Evolutionary conservation across 2,329 filamentous ascomycete species (phyloP).

Genomic region (Cladophialophora immunda): DNA sequence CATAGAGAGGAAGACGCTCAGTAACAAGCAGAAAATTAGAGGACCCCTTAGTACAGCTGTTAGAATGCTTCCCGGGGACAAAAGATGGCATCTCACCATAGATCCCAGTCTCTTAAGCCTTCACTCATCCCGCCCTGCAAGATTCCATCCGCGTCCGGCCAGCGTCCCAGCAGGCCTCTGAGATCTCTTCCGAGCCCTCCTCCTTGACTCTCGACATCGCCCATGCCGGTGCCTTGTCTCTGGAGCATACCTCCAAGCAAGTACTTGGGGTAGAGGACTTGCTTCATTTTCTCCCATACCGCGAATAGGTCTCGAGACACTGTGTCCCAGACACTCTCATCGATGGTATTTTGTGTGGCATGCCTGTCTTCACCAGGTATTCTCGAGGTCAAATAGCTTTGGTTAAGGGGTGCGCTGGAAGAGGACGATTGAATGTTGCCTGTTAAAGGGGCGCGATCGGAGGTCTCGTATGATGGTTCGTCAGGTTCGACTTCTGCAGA

Average conservation of each 20-base stretch:
- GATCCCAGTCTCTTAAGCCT: constrained; percentile 93
- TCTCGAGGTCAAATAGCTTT: constrained; percentile 84
- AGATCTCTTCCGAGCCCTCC: constrained; percentile 54
- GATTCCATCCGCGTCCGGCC: constrained; percentile 73
- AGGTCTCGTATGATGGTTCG: constrained; percentile 75
- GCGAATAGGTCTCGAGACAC: constrained; percentile 88
- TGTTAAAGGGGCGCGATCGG: constrained; percentile 80
- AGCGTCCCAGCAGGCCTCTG: constrained; percentile 66
- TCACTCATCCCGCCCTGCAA: constrained; percentile 81
- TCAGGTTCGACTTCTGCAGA: constrained; percentile 84
- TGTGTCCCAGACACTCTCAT: constrained; percentile 98
- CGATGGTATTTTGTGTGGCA: constrained; percentile 90
- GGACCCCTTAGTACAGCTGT: constrained; percentile 70
- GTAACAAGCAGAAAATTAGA: constrained; percentile 87
- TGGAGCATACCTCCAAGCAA: constrained; percentile 75
- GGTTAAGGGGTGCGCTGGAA: constrained; percentile 66
- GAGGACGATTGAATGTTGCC: constrained; percentile 79
- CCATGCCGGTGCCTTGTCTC: constrained; percentile 65
- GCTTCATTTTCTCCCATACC: constrained; percentile 97
- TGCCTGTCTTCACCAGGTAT: constrained; percentile 93
- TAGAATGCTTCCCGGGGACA: constrained; percentile 3
- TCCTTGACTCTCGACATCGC: constrained; percentile 62
- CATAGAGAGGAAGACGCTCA: constrained; percentile 88
- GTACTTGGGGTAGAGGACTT: constrained; percentile 96
- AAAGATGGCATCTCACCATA: constrained; percentile 67